Percentiles rank a stretch among this genome's conserved stretches.
phyloP scores from a whole-genome alignment of 192 early-diverging fungal genomes.

The Funneliformis mosseae region DNA sequence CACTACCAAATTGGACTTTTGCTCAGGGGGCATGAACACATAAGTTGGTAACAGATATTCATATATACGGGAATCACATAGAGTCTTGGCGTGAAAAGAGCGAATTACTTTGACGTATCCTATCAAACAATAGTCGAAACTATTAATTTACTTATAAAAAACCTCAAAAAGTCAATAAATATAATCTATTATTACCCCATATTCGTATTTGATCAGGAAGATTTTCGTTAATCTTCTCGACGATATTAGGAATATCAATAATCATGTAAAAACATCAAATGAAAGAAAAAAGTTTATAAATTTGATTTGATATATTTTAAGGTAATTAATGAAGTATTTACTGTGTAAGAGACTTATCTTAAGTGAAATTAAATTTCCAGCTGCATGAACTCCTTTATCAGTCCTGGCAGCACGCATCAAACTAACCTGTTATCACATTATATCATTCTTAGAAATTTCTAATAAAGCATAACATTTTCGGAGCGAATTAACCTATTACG shows the following conservation, averaged over 20 bases:
- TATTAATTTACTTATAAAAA: not conserved
- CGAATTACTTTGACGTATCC: conserved; percentile 67
- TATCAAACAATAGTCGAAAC: conserved; percentile 33
- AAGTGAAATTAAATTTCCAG: conserved; percentile 90
- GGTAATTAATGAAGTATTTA: not conserved
- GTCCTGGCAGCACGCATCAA: conserved; percentile 93
- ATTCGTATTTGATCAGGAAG: conserved; percentile 89
- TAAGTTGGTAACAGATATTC: conserved; percentile 97
- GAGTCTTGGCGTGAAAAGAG: conserved; percentile 89
- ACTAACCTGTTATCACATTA: conserved; percentile 55
- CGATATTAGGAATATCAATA: conserved; percentile 68
- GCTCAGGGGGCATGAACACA: conserved; percentile 60
- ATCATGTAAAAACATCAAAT: conserved; percentile 56
- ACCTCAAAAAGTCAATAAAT: conserved; percentile 8
- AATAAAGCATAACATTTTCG: not conserved
- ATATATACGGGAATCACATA: conserved; percentile 93
- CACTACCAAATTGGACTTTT: not conserved
- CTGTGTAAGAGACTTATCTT: conserved; percentile 51
- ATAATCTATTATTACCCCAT: conserved; percentile 62
- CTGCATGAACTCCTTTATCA: conserved; percentile 98
- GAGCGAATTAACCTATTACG: not conserved
- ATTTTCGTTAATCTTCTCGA: conserved; percentile 77
- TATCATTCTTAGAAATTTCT: not conserved
- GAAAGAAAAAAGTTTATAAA: not conserved
- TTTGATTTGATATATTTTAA: not conserved